Base-by-base conservation (phyloP, 768 basidiomycete genomes). In the Leccinum rimulosum region DNA sequence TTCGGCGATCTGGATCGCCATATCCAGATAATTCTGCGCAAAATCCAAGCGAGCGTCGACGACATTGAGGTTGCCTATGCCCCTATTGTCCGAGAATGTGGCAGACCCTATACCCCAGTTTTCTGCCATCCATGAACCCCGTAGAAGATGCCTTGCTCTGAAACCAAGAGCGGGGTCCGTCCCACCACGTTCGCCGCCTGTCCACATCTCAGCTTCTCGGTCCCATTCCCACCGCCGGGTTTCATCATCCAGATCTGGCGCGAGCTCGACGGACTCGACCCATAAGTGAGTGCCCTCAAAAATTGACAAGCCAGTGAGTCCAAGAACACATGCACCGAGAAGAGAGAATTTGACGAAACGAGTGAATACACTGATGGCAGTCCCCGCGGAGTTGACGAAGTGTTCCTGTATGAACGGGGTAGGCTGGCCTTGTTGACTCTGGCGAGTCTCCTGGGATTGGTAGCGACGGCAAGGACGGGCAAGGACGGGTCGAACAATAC, bases 131-230 rank as follows among this genome's bases (percentile, higher is more conserved):
- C 89, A 92, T 12, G 89, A 87, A 31, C 81, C 80, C 35, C 89
- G 84, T 1, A 88, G 73, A 45, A 81, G 79, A 68, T 87, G 84
- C 28, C 87, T 76, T 22, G 79, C 87, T 64, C 74, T 76, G 67
- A 82, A 79, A 3, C 88, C 86, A 9, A 91, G 74, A n/a, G 74
- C 81, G 4, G 86, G 79, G 69, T 91, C 88, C n/a, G 89, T 91
- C 50, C 89, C 90, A 6, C 85, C 86, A 33, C 28, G 75, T 59
- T 64, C 75, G 51, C 83, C 78, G 25, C 80, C 84, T 8, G 84
- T 77, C 89, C 88, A 91, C 54, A 76, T 75, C 55, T 86, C 85
- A 17, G 76, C 76, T 49, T 87, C 84, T 3, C 78, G 67, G 67
- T 86, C 80, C 89, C 89, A 91, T 66, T 86, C 83, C 84, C 85